Evolutionary conservation across 1,139 yeast species (phyloP).

Genomic region (Candida sp.): DNA sequence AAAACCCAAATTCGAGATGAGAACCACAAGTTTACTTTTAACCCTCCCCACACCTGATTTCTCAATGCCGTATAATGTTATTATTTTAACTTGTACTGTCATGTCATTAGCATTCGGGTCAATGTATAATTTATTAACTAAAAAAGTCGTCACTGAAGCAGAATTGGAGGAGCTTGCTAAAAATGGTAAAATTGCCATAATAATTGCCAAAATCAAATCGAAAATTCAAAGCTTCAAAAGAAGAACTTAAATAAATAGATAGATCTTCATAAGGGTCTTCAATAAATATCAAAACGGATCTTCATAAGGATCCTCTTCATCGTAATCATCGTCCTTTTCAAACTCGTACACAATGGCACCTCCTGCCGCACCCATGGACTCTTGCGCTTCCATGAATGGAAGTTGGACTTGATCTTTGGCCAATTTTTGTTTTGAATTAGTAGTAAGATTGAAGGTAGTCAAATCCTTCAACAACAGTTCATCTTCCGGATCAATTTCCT

Average conservation of each 20-base stretch:
- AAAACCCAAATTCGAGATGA: conserved; percentile 45
- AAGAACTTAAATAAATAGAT: conserved; percentile 28
- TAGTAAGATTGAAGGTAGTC: conserved; percentile 83
- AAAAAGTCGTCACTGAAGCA: conserved; percentile 73
- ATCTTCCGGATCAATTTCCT: conserved; percentile 25
- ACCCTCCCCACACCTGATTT: conserved; percentile 97
- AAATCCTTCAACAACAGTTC: conserved; percentile 59
- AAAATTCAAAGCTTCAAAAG: conserved; percentile 7
- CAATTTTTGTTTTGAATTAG: conserved; percentile 67
- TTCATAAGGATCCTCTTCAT: conserved; percentile 96
- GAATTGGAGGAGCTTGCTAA: conserved; percentile 53
- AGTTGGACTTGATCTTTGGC: conserved; percentile 85
- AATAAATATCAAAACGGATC: conserved; percentile 65
- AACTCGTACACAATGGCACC: conserved; percentile 91
- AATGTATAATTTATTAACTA: conserved; percentile 71
- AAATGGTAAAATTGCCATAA: conserved; percentile 18
- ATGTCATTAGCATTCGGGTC: conserved; percentile 93
- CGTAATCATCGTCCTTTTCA: conserved; percentile 84
- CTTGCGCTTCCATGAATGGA: conserved; percentile 88
- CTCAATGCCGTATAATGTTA: conserved; percentile 98
- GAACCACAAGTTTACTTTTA: conserved; percentile 83
- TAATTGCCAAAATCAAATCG: conserved; percentile 13
- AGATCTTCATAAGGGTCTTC: conserved; percentile 99
- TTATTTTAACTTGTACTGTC: conserved; percentile 88
- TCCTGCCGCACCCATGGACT: conserved; percentile 68